Base-by-base conservation (phyloP, 2,329 filamentous ascomycete genomes). In the Colletotrichum orchidophilum region DNA sequence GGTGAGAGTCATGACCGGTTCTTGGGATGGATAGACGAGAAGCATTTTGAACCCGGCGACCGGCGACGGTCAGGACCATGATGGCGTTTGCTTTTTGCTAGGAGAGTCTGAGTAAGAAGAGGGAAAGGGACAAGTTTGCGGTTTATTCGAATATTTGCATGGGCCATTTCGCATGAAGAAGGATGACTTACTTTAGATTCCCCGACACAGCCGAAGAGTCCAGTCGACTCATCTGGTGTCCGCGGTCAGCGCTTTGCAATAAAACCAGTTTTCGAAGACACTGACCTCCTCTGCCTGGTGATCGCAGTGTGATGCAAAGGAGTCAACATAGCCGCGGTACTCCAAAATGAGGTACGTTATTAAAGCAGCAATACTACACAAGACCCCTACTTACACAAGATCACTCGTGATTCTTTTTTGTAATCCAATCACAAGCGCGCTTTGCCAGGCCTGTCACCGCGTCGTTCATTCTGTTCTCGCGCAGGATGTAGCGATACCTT, bases 31-130 rank as follows among this genome's bases (percentile, higher is more conserved):
- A 67, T 55, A 63, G 68, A 71, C 39, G 63, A 42, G 52, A 49
- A 29, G 46, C 68, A 68, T 63, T 27, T 13, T 39, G 31, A n/a
- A 53, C 50, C 42, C n/a, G 59, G 68, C 63, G 8, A 63, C 42
- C n/a, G 59, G 68, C 63, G 8, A 63, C 31, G 42, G 64, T 18
- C 24, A 53, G 42, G n/a, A 53, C 53, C 42, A 68, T 50, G 27
- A 46, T 21, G 29, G 46, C 3, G 15, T 60, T 66, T 53, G 8
- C 46, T 33, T 67, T 24, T 11, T 33, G 8, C 8, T 33, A n/a
- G 13, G n/a, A 35, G 21, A 9, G 15, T 15, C 9, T 7, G 35
- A 18, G 33, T n/a, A 33, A 21, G 26, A 29, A 27, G n/a, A n/a
- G n/a, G n/a, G n/a, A n/a, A n/a, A n/a, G 9, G 46, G 39, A 11